phyloP scores from a whole-genome alignment of 768 basidiomycete species.

The Mycena crocata region DNA sequence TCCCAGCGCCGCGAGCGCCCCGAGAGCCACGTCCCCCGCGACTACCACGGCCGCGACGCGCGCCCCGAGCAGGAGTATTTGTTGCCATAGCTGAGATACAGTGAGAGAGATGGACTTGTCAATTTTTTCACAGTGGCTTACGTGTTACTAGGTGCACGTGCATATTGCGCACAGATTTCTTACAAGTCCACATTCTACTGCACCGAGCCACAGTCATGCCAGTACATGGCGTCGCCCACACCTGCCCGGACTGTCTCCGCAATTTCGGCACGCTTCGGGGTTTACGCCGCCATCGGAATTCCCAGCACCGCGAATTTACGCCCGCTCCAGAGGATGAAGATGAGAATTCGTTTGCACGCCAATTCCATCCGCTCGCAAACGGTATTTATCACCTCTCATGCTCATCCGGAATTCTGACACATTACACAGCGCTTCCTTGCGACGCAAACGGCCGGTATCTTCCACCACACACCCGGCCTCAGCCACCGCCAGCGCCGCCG shows the following conservation, averaged over 20 bases:
- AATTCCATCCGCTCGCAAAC: not conserved
- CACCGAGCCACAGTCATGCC: not conserved
- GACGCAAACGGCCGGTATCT: too few relatives aligned
- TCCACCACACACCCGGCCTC: too few relatives aligned
- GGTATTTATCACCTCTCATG: not conserved
- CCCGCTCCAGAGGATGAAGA: conserved; percentile 7
- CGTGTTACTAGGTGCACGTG: not conserved
- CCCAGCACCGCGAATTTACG: not conserved
- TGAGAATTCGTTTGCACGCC: not conserved
- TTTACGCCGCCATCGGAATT: not conserved
- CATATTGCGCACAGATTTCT: not conserved
- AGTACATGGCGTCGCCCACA: not conserved
- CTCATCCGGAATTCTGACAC: too few relatives aligned
- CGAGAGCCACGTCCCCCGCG: too few relatives aligned
- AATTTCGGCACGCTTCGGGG: not conserved
- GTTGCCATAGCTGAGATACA: too few relatives aligned
- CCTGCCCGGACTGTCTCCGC: not conserved
- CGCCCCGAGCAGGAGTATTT: too few relatives aligned
- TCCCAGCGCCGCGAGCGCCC: too few relatives aligned
- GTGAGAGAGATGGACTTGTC: too few relatives aligned
- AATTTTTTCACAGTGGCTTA: not conserved
- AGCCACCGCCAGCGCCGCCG: too few relatives aligned
- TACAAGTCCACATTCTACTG: not conserved
- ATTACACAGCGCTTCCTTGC: too few relatives aligned
- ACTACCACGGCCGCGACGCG: too few relatives aligned